Evolutionary conservation across 108 stramenopile genomes (phyloP).

Genomic region (Cylindrotheca closterium): DNA sequence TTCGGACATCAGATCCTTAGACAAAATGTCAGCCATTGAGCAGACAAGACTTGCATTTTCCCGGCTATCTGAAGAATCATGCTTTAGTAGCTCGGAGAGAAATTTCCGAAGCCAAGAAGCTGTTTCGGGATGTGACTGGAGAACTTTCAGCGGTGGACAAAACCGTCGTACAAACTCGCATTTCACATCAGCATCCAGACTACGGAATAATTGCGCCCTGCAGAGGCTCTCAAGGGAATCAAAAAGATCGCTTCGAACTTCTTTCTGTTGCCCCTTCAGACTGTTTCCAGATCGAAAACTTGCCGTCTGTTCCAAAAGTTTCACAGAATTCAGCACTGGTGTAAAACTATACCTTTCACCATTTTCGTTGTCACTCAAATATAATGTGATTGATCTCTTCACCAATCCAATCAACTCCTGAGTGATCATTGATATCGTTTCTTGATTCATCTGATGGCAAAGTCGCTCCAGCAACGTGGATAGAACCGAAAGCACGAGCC

Average conservation of each 20-base stretch:
- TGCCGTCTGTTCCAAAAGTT: background rate
- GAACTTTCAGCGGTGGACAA: constrained; percentile 3
- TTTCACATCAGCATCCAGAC: background rate
- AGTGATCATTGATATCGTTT: background rate
- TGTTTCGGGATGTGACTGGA: constrained; percentile 1
- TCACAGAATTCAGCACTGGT: constrained; percentile 5
- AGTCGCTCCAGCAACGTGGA: constrained; percentile 16
- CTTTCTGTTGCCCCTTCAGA: background rate
- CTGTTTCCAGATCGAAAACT: background rate
- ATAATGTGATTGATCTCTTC: constrained; percentile 1
- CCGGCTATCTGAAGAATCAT: background rate
- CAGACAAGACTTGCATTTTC: too few species aligned
- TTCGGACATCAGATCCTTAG: constrained; percentile 50
- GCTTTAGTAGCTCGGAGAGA: background rate
- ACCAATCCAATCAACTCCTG: background rate
- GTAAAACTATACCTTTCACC: background rate
- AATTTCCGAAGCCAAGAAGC: background rate
- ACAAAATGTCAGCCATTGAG: constrained; percentile 1
- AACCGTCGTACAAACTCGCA: background rate
- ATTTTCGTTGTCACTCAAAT: background rate
- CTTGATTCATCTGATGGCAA: constrained; percentile 7
- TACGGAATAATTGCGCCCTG: background rate
- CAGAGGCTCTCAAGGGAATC: constrained; percentile 5
- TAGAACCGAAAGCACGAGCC: constrained; percentile 19
- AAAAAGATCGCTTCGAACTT: background rate